phyloP scores from a whole-genome alignment of 768 basidiomycete species.

The Tephrocybe rancida region DNA sequence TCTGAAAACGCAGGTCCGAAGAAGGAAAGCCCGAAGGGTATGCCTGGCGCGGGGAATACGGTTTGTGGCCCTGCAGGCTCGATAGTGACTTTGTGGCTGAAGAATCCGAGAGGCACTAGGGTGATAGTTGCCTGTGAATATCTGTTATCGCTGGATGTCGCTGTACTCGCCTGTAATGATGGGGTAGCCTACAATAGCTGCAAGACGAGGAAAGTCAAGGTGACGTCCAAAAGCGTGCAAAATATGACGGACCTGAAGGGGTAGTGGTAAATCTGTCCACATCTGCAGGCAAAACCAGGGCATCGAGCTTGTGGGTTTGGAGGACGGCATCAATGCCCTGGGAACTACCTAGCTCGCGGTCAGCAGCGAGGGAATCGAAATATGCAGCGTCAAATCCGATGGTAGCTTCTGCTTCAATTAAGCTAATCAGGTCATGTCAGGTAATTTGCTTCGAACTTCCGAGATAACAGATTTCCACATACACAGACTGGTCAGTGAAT shows the following conservation, averaged over 20 bases:
- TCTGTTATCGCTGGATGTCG: not conserved
- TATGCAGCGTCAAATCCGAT: conserved; percentile 43
- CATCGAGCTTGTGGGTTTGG: conserved; percentile 48
- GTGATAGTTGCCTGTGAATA: not conserved
- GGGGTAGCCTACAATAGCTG: conserved; percentile 67
- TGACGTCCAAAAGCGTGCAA: no score
- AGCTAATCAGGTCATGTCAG: conserved; percentile 21
- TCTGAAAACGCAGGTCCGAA: conserved; percentile 65
- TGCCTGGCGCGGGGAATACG: conserved; percentile 53
- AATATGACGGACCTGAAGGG: conserved; percentile 36
- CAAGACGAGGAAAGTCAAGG: conserved; percentile 4
- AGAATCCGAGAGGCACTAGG: conserved; percentile 66
- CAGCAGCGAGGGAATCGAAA: conserved; percentile 43
- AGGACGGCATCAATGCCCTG: conserved; percentile 58
- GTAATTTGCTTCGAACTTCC: not conserved
- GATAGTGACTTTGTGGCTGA: conserved; percentile 46
- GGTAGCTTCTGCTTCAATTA: conserved; percentile 41
- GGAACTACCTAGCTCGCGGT: conserved; percentile 49
- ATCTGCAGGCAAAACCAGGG: conserved; percentile 49
- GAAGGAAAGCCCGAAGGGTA: conserved; percentile 66
- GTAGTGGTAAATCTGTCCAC: conserved; percentile 41
- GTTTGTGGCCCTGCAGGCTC: conserved; percentile 40
- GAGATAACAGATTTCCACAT: conserved; percentile 6
- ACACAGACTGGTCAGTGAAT: conserved; percentile 41
- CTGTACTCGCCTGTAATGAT: conserved; percentile 55